phyloP scores from a whole-genome alignment of 257 asterid genomes.

The Nicotiana noctiflora region DNA sequence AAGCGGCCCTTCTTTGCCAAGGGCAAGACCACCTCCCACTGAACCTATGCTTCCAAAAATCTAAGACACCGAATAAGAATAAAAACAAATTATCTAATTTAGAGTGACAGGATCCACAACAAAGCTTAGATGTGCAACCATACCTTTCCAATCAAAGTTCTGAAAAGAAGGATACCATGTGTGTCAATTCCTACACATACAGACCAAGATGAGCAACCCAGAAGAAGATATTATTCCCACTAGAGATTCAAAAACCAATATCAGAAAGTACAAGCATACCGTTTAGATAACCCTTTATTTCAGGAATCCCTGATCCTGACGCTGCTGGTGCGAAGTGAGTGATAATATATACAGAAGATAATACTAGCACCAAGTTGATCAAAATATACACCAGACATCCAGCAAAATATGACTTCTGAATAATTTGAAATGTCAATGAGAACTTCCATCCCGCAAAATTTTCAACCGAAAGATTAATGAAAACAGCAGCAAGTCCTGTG shows the following conservation, averaged over 20 bases:
- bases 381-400: conserved; percentile 76
- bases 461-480: conserved; percentile 94
- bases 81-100: background rate
- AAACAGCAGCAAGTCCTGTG: conserved; percentile 94
- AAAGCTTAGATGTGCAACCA: conserved; percentile 13
- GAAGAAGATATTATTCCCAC: conserved; percentile 2
- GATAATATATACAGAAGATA: conserved; percentile 81
- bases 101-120: conserved; percentile 9
- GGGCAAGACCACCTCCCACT: conserved; percentile 98
- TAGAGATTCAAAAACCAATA: background rate
- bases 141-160: conserved; percentile 96
- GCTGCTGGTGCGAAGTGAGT: conserved; percentile 97
- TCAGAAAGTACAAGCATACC: conserved; percentile 32
- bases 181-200: conserved; percentile 79
- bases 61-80: conserved; percentile 33
- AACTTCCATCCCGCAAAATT: conserved; percentile 99
- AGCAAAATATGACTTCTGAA: conserved; percentile 84
- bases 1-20: conserved; percentile 99
- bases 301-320: conserved; percentile 99
- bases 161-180: conserved; percentile 87
- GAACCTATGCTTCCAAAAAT: conserved; percentile 99
- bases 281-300: conserved; percentile 95
- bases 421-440: conserved; percentile 81
- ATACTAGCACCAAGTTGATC: conserved; percentile 83
- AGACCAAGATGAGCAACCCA: conserved; percentile 13